Evolutionary conservation across 441 rosid species (phyloP).

Genomic region (Lepidium campestre): DNA sequence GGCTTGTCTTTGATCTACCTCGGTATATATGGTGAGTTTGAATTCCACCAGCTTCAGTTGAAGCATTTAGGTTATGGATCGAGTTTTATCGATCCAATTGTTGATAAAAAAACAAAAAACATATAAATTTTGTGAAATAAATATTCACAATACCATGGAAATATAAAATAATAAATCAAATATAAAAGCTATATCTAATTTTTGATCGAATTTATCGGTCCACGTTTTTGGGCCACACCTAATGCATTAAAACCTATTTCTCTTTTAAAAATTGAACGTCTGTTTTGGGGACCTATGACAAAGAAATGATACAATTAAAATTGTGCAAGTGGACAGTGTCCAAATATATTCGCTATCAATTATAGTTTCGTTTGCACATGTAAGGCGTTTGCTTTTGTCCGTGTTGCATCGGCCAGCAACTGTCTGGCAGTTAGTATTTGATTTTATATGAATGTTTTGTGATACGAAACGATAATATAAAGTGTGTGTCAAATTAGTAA

Average conservation of each 20-base stretch:
- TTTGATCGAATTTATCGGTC: too few species aligned
- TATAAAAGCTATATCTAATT: too few species aligned
- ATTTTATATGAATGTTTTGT: not conserved
- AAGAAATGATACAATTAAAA: not conserved
- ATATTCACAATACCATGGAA: too few species aligned
- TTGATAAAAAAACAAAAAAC: too few species aligned
- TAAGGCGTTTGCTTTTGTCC: not conserved
- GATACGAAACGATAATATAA: not conserved
- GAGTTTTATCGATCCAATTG: too few species aligned
- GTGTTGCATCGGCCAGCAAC: not conserved
- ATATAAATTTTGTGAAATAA: too few species aligned
- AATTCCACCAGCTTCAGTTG: too few species aligned
- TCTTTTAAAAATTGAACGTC: not conserved
- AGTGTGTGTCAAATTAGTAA: too few species aligned
- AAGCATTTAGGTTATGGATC: too few species aligned
- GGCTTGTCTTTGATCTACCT: too few species aligned
- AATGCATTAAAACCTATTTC: not conserved
- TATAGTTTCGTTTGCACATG: not conserved
- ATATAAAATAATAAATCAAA: too few species aligned
- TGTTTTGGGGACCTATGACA: not conserved
- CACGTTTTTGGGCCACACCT: not conserved
- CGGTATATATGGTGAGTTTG: too few species aligned
- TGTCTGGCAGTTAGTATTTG: not conserved
- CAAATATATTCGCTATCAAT: not conserved
- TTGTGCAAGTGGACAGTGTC: not conserved